These are phyloP conservation scores for Colletotrichum liriopes DNA, from an alignment of 2,329 filamentous ascomycete species.

Conservation along the genomic window DNA sequence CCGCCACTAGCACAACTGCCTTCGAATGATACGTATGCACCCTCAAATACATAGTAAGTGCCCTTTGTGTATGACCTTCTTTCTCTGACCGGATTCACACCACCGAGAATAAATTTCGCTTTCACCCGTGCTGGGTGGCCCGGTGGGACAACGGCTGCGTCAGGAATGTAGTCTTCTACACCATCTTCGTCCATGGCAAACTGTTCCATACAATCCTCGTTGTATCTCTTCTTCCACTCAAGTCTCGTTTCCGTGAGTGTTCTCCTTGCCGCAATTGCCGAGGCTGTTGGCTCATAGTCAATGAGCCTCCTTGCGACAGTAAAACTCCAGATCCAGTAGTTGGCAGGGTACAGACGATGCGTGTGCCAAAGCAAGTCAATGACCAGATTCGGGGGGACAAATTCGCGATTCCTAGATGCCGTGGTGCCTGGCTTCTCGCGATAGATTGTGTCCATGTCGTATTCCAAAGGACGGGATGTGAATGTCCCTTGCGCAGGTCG, in stretches of 20 bases:
- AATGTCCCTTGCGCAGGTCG: slow-evolving; percentile 2
- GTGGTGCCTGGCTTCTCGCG: background rate
- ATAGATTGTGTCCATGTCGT: slow-evolving; percentile 29
- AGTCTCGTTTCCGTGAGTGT: background rate
- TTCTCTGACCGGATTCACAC: slow-evolving; percentile 21
- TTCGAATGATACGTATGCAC: slow-evolving; percentile 15
- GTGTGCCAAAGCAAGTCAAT: slow-evolving; percentile 42
- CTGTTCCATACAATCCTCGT: background rate
- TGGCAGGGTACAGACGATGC: slow-evolving; percentile 39
- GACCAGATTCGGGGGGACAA: slow-evolving; percentile 31
- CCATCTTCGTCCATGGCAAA: slow-evolving; percentile 15
- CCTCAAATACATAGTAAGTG: slow-evolving; percentile 23
- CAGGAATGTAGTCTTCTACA: slow-evolving; percentile 28
- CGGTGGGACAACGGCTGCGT: slow-evolving; percentile 17
- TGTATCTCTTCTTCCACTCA: slow-evolving; percentile 32
- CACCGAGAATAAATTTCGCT: slow-evolving; percentile 18
- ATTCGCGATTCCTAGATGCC: background rate
- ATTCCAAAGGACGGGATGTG: background rate
- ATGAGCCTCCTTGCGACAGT: slow-evolving; percentile 25
- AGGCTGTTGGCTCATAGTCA: slow-evolving; percentile 19
- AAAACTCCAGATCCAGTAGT: slow-evolving; percentile 39
- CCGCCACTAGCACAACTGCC: slow-evolving; percentile 15
- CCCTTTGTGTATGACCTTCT: slow-evolving; percentile 8
- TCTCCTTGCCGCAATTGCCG: background rate
- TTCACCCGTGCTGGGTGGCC: slow-evolving; percentile 20